These are phyloP conservation scores for Aspergillus pseudotamarii DNA, from an alignment of 2,329 filamentous ascomycete species.

Conservation along the genomic window DNA sequence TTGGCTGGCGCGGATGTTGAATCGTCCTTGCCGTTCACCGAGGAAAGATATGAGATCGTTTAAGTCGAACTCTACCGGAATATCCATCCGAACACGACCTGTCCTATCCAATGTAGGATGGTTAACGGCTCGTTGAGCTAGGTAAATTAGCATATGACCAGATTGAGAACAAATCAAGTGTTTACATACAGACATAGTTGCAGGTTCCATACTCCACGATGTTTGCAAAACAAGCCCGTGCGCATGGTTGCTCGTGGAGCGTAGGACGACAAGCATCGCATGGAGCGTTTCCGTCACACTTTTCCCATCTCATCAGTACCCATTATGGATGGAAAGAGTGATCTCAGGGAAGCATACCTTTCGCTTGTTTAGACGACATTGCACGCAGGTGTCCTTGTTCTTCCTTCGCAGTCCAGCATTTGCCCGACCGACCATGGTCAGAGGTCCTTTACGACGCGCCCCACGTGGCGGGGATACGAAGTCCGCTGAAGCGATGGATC, in stretches of 20 bases:
- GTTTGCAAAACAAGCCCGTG: constrained; percentile 47
- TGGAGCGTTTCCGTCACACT: constrained; percentile 47
- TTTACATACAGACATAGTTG: constrained; percentile 48
- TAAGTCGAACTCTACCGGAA: constrained; percentile 44
- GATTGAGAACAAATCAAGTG: background rate
- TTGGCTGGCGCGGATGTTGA: constrained; percentile 49
- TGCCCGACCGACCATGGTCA: constrained; percentile 42
- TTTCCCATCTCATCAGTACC: constrained; percentile 14
- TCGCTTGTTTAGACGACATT: constrained; percentile 48
- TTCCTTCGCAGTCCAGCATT: constrained; percentile 47
- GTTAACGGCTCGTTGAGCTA: constrained; percentile 48
- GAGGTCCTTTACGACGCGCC: constrained; percentile 46
- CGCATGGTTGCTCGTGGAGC: constrained; percentile 47
- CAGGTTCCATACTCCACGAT: constrained; percentile 49
- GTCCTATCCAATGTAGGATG: constrained; percentile 41
- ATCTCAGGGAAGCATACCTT: constrained; percentile 35
- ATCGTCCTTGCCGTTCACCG: constrained; percentile 41
- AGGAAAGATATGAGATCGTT: constrained; percentile 42
- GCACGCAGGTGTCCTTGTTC: constrained; percentile 49
- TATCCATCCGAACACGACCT: constrained; percentile 42
- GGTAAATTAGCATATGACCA: constrained; percentile 19
- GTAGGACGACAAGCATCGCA: constrained; percentile 47
- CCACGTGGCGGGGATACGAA: constrained; percentile 46
- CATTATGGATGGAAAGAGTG: background rate
- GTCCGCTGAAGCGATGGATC: constrained; percentile 44